Evolutionary conservation across 306 rosid species (phyloP).

Genomic region (Malus asiatica): DNA sequence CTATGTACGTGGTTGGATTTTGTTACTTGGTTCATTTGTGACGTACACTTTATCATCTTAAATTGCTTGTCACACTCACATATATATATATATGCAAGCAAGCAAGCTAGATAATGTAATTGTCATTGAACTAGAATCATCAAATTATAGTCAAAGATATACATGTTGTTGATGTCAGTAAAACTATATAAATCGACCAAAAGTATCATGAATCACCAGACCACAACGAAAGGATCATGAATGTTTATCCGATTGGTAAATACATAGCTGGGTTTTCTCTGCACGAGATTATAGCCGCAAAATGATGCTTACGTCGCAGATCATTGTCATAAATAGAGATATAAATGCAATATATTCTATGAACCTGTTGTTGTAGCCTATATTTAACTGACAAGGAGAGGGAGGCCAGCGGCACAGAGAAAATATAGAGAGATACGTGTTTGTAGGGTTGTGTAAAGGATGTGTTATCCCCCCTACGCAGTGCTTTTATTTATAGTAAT

Average conservation of each 20-base stretch:
- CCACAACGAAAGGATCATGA: not conserved
- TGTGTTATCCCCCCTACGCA: too few species aligned
- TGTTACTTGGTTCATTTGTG: not conserved
- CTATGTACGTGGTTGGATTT: conserved; percentile 8
- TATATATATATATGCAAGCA: not conserved
- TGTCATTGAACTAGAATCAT: conserved; percentile 1
- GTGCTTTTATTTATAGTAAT: too few species aligned
- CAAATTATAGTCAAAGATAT: conserved; percentile 21
- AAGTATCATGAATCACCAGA: conserved; percentile 4
- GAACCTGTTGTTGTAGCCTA: not conserved
- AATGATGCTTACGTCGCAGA: conserved; percentile 41
- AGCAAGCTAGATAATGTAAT: conserved; percentile 3
- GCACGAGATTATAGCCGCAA: conserved; percentile 30
- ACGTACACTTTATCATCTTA: conserved; percentile 5
- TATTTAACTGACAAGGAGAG: too few species aligned
- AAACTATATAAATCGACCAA: conserved; percentile 2
- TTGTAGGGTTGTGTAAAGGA: too few species aligned
- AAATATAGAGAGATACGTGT: too few species aligned
- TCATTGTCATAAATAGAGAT: not conserved
- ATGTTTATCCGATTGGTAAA: not conserved
- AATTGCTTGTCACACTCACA: conserved; percentile 7
- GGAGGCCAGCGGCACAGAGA: too few species aligned
- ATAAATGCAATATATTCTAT: not conserved
- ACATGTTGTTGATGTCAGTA: conserved; percentile 15
- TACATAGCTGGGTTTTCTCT: not conserved